Conservation (phyloP, 2,329 filamentous ascomycete species). For the Tetracladium maxilliforme region DNA sequence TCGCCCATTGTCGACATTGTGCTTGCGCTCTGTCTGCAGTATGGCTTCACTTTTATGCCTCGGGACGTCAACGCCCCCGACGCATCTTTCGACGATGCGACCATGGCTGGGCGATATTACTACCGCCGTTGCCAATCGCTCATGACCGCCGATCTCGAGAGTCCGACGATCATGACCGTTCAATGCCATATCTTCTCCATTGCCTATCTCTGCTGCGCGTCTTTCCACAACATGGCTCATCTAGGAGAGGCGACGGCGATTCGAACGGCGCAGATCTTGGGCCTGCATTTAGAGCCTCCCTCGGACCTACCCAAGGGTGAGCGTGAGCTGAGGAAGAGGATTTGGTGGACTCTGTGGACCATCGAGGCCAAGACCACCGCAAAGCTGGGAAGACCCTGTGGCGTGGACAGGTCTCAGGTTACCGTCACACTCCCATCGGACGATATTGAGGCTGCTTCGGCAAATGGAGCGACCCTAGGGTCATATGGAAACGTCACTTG, state of each 20-base stretch:
- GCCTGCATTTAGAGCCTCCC: conserved; percentile 22
- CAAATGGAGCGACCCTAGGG: conserved; percentile 11
- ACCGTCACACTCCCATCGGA: conserved; percentile 17
- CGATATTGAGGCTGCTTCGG: conserved; percentile 10
- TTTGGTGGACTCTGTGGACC: conserved; percentile 30
- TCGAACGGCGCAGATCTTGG: conserved; percentile 20
- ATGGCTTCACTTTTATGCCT: conserved; percentile 16
- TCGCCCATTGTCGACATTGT: conserved; percentile 37
- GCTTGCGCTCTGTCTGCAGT: conserved; percentile 35
- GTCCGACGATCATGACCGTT: conserved; percentile 20
- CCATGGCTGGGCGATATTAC: conserved; percentile 20
- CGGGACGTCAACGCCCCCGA: conserved; percentile 2
- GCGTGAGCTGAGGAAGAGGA: conserved; percentile 22
- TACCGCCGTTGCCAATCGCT: conserved; percentile 23
- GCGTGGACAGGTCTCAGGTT: conserved; percentile 10
- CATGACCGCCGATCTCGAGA: conserved; percentile 19
- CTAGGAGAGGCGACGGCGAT: conserved; percentile 17
- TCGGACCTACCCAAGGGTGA: conserved; percentile 12
- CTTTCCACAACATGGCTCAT: conserved; percentile 22
- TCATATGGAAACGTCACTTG: conserved; percentile 14
- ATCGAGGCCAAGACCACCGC: conserved; percentile 22
- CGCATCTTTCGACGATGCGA: conserved; percentile 14
- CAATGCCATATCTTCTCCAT: conserved; percentile 22
- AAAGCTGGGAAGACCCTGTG: conserved; percentile 20
- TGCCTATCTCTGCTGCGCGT: conserved; percentile 22